Base-by-base conservation (phyloP, 169 alveolate species). In the Plasmodium knowlesi region DNA sequence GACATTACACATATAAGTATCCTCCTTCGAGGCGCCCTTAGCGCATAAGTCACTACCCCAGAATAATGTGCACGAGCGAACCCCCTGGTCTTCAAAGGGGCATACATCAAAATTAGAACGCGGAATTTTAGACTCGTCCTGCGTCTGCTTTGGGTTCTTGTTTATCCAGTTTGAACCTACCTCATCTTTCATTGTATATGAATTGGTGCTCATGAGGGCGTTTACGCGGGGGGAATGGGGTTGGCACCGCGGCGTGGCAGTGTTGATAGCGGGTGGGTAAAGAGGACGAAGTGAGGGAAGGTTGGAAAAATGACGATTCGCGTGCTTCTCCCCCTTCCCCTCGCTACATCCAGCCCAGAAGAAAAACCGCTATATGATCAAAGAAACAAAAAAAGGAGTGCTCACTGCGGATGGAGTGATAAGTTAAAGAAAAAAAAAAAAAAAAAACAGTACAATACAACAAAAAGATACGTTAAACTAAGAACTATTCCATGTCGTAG, bases 111-210 rank as follows among this genome's bases (percentile, higher is more conserved):
- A 50, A 0, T 14, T 16, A 16, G 5, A 50, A 50, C 22, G 61
- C 14, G 22, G 9, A 50, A 22, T 14, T 16, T 12, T 19, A 1
- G 61, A 50, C 61, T 2, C 12, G 9, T 2, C 61, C 25, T 50
- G 25, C 61, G 61, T 50, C 61, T 50, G 61, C 5, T 50, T 50
- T 50, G 61, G 61, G 61, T 14, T 50, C 25, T 50, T 16, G 22
- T 50, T 50, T 4, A 22, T 28, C 30, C 30, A n/a, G 14, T 67
- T 67, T 6, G 41, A n/a, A 67, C 74, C n/a, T 84, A 84, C 92
- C 92, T 84, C 92, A 84, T 84, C 92, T 84, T 84, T 84, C 92
- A 84, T 84, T 84, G 73, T 84, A 71, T 32, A 30, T 67, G 10
- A 22, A 32, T 67, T 67, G 37, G 37, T 67, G 6, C n/a, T 43